A percentile compares a stretch with the other conserved stretches of the same genome.
Conservation (phyloP, 2,329 filamentous ascomycete genomes). For the Clonostachys chloroleuca region DNA sequence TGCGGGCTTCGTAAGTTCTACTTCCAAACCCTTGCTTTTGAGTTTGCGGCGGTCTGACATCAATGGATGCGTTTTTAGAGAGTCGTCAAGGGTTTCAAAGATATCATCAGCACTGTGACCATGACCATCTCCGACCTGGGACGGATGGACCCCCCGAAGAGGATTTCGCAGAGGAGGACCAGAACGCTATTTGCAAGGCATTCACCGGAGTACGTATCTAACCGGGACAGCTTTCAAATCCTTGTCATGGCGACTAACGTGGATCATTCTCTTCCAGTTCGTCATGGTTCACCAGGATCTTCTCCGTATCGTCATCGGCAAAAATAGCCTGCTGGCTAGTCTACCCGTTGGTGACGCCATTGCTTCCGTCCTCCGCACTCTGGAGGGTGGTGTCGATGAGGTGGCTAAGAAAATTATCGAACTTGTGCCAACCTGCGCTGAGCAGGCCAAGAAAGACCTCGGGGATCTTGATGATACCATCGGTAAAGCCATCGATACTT, state of each 20-base stretch:
- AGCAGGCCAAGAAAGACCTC: conserved; percentile 6
- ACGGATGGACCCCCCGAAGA: not conserved
- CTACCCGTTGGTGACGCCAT: conserved; percentile 8
- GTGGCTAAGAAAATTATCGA: conserved; percentile 9
- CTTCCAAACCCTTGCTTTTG: not conserved
- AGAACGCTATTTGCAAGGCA: conserved; percentile 7
- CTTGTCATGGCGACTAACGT: not conserved
- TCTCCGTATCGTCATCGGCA: conserved; percentile 10
- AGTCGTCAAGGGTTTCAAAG: conserved; percentile 1
- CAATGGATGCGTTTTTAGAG: conserved; percentile 1
- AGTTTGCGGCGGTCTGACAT: not conserved
- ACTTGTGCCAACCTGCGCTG: conserved; percentile 7
- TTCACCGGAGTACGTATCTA: conserved; percentile 5
- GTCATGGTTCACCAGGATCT: conserved; percentile 8
- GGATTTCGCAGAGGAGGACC: conserved; percentile 3
- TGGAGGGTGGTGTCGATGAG: conserved; percentile 9
- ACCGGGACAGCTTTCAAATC: not conserved
- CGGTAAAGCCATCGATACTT: conserved; percentile 22
- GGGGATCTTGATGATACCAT: conserved; percentile 1
- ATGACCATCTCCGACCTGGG: conserved; percentile 1
- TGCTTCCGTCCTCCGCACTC: conserved; percentile 6
- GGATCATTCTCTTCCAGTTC: conserved; percentile 3
- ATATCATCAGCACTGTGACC: conserved; percentile 2
- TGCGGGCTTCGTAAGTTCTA: conserved; percentile 2
- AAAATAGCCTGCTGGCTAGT: conserved; percentile 4